Conservation (phyloP, 192 early-diverging fungal species). For the Bifiguratus adelaidae region DNA sequence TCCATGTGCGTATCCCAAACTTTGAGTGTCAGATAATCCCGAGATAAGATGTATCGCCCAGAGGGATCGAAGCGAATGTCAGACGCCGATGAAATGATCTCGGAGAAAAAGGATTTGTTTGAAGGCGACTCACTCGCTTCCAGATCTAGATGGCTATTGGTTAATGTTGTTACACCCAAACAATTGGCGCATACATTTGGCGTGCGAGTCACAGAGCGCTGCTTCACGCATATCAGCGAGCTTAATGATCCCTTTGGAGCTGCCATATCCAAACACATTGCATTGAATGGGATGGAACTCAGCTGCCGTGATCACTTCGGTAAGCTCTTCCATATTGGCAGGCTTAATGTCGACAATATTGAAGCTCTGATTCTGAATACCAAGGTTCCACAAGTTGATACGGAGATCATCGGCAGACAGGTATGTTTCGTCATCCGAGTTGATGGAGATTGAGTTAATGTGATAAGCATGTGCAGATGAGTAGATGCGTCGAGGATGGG, state of each 20-base stretch:
- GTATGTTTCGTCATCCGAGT: conserved; percentile 86
- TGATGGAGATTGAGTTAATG: conserved; percentile 92
- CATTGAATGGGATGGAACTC: conserved; percentile 96
- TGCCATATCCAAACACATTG: conserved; percentile 96
- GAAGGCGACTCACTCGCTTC: conserved; percentile 89
- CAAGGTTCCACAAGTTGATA: conserved; percentile 90
- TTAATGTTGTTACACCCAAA: not conserved
- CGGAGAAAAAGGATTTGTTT: conserved; percentile 97
- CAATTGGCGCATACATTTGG: conserved; percentile 54
- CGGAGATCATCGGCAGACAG: conserved; percentile 87
- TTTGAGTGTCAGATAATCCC: conserved; percentile 94
- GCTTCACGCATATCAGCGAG: conserved; percentile 92
- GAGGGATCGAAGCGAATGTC: conserved; percentile 93
- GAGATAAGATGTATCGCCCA: conserved; percentile 92
- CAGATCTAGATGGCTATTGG: conserved; percentile 45
- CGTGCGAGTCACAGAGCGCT: conserved; percentile 88
- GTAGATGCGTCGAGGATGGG: conserved; percentile 81
- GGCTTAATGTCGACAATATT: conserved; percentile 99
- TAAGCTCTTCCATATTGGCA: conserved; percentile 97
- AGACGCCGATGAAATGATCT: conserved; percentile 97
- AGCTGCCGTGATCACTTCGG: conserved; percentile 96
- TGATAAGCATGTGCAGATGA: conserved; percentile 91
- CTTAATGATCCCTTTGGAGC: conserved; percentile 96
- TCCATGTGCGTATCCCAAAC: conserved; percentile 99
- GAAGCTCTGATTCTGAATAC: conserved; percentile 84